These are phyloP conservation scores for Coprinellus micaceus DNA, from an alignment of 768 basidiomycete species.

Conservation along the genomic window DNA sequence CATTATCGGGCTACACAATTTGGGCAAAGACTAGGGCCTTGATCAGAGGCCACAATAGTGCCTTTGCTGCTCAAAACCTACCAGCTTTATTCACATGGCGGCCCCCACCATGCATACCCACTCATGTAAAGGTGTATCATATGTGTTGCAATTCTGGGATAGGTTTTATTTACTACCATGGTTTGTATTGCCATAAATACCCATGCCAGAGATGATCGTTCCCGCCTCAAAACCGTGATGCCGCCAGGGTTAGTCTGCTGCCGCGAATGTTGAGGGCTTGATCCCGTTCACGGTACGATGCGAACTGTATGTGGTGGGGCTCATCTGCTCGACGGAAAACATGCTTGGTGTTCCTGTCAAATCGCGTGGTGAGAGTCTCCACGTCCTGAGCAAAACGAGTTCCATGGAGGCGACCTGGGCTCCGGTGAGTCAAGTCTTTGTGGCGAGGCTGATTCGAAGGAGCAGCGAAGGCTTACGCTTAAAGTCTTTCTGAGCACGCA, in stretches of 20 bases:
- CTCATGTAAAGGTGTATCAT: too few relatives aligned
- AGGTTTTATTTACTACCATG: too few relatives aligned
- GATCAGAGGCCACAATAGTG: too few relatives aligned
- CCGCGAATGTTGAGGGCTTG: constrained; percentile 31
- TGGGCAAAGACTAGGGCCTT: too few relatives aligned
- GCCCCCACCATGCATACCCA: too few relatives aligned
- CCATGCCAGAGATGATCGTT: too few relatives aligned
- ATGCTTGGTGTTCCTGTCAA: constrained; percentile 18
- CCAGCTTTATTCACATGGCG: too few relatives aligned
- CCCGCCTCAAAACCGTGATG: too few relatives aligned
- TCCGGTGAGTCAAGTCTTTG: not conserved
- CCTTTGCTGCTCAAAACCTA: too few relatives aligned
- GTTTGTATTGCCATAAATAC: too few relatives aligned
- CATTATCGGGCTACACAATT: too few relatives aligned
- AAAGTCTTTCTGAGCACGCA: constrained; percentile 36
- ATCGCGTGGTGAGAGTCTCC: constrained; percentile 10
- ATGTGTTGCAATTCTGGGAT: too few relatives aligned
- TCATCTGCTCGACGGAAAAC: constrained; percentile 20
- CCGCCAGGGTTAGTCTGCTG: constrained; percentile 37
- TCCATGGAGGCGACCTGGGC: constrained; percentile 8
- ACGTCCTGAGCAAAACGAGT: constrained; percentile 13
- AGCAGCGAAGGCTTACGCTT: constrained; percentile 31
- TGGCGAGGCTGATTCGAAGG: constrained; percentile 26
- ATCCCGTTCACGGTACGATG: constrained; percentile 36
- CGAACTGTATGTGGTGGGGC: constrained; percentile 41